These are phyloP conservation scores for Ophiostoma sp. DNA, from an alignment of 2,329 filamentous ascomycete genomes.

Conservation along the genomic window DNA sequence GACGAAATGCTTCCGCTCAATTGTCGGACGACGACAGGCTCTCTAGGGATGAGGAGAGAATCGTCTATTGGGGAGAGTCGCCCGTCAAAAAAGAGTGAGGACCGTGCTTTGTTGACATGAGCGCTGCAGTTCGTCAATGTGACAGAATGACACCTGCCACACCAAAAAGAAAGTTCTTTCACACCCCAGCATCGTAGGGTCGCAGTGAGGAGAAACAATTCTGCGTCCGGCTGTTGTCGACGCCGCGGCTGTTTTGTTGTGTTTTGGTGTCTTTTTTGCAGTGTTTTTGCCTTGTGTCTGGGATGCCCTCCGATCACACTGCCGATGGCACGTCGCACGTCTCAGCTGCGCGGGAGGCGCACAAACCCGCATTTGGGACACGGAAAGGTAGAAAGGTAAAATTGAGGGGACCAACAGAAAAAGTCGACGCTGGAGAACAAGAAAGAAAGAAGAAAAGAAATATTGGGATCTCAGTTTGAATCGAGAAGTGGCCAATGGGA, in stretches of 20 bases:
- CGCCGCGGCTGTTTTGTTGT: background rate
- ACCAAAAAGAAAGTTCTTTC: background rate
- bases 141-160: background rate
- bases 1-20: background rate
- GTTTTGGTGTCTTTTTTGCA: background rate
- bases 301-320: conserved; percentile 35
- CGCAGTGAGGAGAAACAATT: background rate
- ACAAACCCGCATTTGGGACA: conserved; percentile 12
- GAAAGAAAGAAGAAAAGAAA: background rate
- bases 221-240: conserved; percentile 15
- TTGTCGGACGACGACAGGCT: background rate
- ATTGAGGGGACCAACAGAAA: background rate
- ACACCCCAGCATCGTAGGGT: background rate
- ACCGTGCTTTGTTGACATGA: background rate
- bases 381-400: background rate
- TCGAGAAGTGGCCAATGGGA: conserved; percentile 13
- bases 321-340: conserved; percentile 36
- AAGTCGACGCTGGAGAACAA: background rate
- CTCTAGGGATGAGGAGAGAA: background rate
- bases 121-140: background rate
- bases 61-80: background rate
- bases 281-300: background rate
- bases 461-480: background rate
- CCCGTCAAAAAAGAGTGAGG: background rate
- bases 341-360: conserved; percentile 34